A percentile compares a stretch with the other conserved stretches of the same genome.
These are phyloP conservation scores for Thermothelomyces thermophilus DNA, from an alignment of 2,329 filamentous ascomycete species.

Conservation along the genomic window DNA sequence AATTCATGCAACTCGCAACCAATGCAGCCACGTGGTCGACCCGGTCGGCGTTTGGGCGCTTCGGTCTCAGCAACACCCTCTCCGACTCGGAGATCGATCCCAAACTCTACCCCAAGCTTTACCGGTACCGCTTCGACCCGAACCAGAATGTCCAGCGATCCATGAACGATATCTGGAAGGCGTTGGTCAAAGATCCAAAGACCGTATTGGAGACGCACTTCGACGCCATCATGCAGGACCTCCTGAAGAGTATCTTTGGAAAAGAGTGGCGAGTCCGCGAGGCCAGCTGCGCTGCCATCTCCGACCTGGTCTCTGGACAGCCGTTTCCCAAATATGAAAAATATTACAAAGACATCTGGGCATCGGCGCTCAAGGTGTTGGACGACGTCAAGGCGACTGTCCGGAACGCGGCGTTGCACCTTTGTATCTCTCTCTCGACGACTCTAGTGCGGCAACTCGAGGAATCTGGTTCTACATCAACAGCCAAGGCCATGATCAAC, in stretches of 20 bases:
- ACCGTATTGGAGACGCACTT: constrained; percentile 74
- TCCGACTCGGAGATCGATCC: constrained; percentile 84
- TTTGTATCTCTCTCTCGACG: constrained; percentile 79
- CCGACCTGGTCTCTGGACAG: constrained; percentile 78
- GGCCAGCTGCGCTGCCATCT: constrained; percentile 84
- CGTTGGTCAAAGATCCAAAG: constrained; percentile 82
- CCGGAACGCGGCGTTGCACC: constrained; percentile 67
- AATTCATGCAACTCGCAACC: constrained; percentile 94
- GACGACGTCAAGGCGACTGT: constrained; percentile 96
- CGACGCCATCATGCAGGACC: constrained; percentile 79
- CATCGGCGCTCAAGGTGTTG: constrained; percentile 77
- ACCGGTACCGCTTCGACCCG: constrained; percentile 89
- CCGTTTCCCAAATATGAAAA: constrained; percentile 71
- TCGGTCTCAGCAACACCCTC: constrained; percentile 85
- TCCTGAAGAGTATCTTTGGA: constrained; percentile 78
- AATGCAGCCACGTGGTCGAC: constrained; percentile 97
- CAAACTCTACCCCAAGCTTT: constrained; percentile 92
- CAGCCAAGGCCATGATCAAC: constrained; percentile 71
- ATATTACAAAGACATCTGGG: constrained; percentile 81
- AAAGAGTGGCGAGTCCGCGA: constrained; percentile 91
- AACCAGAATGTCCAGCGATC: constrained; percentile 87
- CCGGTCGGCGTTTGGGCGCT: constrained; percentile 90
- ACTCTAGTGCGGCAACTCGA: constrained; percentile 81
- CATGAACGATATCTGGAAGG: constrained; percentile 98
- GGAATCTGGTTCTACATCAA: constrained; percentile 62